Base-by-base conservation (phyloP, 2,329 filamentous ascomycete genomes). In the Venturia nashicola region DNA sequence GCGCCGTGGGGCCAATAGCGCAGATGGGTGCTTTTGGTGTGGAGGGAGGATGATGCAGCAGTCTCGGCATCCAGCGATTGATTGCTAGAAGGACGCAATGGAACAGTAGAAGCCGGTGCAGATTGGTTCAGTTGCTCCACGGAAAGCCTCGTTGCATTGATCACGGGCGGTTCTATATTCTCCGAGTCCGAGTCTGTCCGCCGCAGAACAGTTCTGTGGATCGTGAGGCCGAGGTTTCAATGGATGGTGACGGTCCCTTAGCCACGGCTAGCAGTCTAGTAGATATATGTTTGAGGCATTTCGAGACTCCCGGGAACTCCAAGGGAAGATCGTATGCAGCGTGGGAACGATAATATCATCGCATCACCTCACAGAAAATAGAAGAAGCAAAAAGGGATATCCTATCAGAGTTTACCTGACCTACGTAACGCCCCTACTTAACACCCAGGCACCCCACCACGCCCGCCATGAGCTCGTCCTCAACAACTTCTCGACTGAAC, bases 381-480 rank as follows among this genome's bases (percentile, higher is more conserved):
- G 32, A 57, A 57, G 32, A 57, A 57, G 51, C 27, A 57, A 57
- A n/a, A 18, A 14, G 14, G 27, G 27, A 57, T 5, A 36, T 36
- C 51, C 51, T 57, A 57, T 57, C 48, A 55, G 23, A 32, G 48
- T 55, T n/a, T n/a, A 14, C 48, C 51, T 57, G 18, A 18, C 27
- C 51, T 57, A 57, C 51, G 46, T 51, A 51, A 57, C 51, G 16
- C 44, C 44, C 23, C 51, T 36, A n/a, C 5, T 20, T 57, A 57
- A 55, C 18, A 55, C 48, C 32, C 48, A 14, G 34, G 11, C 7
- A 34, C 48, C 48, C 48, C 12, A 16, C 23, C 5, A 57, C 51
- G 32, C 51, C 51, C 51, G 14, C 51, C 27, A 51, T 51, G 46
- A 51, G 46, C 20, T 27, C 61, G 20, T 59, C 42, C 62, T 64